A percentile compares a stretch with the other conserved stretches of the same genome.
These are phyloP conservation scores for Camillea tinctor DNA, from an alignment of 2,329 filamentous ascomycete species.

Conservation along the genomic window DNA sequence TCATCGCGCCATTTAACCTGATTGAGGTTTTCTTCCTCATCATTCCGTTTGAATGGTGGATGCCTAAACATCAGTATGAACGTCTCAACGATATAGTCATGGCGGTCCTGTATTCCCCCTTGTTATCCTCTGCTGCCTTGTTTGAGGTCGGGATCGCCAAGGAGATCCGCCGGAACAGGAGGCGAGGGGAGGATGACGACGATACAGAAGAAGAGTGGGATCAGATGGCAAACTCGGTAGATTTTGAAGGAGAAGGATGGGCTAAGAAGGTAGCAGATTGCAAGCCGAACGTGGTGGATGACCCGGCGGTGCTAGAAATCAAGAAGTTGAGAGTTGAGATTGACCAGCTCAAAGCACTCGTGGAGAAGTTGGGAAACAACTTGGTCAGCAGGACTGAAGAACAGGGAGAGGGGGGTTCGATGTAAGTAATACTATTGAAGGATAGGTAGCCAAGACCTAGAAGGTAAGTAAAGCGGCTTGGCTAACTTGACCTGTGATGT, in stretches of 20 bases:
- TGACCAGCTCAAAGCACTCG: slow-evolving; percentile 52
- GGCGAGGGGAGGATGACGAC: slow-evolving; percentile 82
- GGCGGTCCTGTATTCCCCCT: slow-evolving; percentile 78
- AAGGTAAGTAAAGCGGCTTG: no score
- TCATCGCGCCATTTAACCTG: slow-evolving; percentile 92
- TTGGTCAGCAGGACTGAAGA: slow-evolving; percentile 12
- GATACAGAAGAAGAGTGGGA: slow-evolving; percentile 93
- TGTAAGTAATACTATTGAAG: slow-evolving; percentile 6
- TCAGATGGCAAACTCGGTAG: slow-evolving; percentile 67
- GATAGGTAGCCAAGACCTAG: no score
- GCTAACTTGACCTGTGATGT: no score
- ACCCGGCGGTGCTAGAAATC: slow-evolving; percentile 71
- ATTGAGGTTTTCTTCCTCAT: slow-evolving; percentile 80
- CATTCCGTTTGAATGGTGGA: slow-evolving; percentile 92
- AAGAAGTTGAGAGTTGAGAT: slow-evolving; percentile 58
- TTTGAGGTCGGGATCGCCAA: slow-evolving; percentile 66
- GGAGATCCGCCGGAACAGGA: slow-evolving; percentile 70
- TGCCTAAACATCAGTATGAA: slow-evolving; percentile 71
- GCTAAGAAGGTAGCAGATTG: slow-evolving; percentile 72
- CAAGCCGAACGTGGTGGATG: slow-evolving; percentile 78
- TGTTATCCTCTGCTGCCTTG: slow-evolving; percentile 75
- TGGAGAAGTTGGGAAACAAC: slow-evolving; percentile 32
- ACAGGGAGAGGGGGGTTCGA: slow-evolving; percentile 15
- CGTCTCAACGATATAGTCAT: slow-evolving; percentile 86
- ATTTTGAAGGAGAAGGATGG: slow-evolving; percentile 86